Conservation (phyloP, 139 green algal species). For the Trebouxia sp. region DNA sequence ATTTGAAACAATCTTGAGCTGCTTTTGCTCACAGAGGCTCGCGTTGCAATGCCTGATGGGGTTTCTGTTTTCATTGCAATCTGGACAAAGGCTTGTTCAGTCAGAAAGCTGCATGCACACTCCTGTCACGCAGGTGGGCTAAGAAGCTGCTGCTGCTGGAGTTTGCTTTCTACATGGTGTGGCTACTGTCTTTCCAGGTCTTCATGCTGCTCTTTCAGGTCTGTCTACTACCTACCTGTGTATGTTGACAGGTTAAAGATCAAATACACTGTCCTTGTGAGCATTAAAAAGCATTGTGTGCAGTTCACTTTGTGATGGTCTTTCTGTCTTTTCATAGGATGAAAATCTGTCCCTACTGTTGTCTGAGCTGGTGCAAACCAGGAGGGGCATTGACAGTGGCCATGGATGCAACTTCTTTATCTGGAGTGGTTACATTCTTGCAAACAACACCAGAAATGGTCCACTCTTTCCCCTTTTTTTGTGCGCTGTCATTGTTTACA, state of each 20-base stretch:
- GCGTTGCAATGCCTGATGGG: too few species aligned
- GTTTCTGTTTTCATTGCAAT: too few species aligned
- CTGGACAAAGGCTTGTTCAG: too few species aligned
- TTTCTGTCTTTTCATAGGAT: conserved; percentile 24
- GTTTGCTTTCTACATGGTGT: conserved; percentile 49
- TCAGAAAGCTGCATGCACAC: neutral
- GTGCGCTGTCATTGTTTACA: too few species aligned
- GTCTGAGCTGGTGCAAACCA: conserved; percentile 43
- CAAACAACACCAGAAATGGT: too few species aligned
- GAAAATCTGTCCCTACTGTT: conserved; percentile 39
- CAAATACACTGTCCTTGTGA: too few species aligned
- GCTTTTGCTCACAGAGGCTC: too few species aligned
- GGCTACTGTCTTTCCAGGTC: conserved; percentile 40
- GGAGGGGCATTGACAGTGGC: conserved; percentile 36
- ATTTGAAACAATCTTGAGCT: too few species aligned
- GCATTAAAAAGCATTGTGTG: too few species aligned
- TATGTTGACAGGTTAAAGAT: too few species aligned
- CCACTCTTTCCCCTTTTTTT: too few species aligned
- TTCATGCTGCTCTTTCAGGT: conserved; percentile 30
- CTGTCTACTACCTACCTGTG: neutral
- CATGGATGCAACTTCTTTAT: conserved; percentile 37
- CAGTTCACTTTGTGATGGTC: too few species aligned
- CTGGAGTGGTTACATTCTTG: conserved; percentile 60
- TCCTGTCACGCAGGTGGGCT: conserved; percentile 24
- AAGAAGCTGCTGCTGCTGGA: conserved; percentile 44